Conservation (phyloP, 352 stramenopile genomes). For the Globisporangium nunn region DNA sequence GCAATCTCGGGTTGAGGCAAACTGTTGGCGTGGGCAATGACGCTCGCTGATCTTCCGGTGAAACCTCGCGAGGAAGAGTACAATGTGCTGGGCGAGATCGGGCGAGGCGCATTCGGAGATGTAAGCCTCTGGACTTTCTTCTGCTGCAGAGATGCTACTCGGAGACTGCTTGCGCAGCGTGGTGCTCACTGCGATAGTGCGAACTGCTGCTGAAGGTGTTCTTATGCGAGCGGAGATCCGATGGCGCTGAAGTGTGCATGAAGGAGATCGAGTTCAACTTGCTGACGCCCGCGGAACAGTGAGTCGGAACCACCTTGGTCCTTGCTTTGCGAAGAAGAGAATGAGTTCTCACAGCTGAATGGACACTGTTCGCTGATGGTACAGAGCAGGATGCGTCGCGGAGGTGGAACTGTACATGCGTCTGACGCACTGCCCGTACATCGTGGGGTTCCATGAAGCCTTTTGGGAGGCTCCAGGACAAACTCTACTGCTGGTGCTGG, state of each 20-base stretch:
- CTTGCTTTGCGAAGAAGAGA: background rate
- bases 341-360: background rate
- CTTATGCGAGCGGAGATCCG: slow-evolving; percentile 23
- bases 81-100: slow-evolving; percentile 29
- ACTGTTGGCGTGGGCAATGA: background rate
- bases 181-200: background rate
- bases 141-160: background rate
- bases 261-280: slow-evolving; percentile 57
- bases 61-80: slow-evolving; percentile 16
- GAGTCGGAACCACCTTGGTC: background rate
- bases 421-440: slow-evolving; percentile 42
- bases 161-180: no score
- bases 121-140: slow-evolving; percentile 18
- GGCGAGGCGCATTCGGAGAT: slow-evolving; percentile 43
- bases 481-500: slow-evolving; percentile 48
- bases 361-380: background rate
- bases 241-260: slow-evolving; percentile 29
- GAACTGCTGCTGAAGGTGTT: slow-evolving; percentile 26
- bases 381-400: slow-evolving; percentile 30
- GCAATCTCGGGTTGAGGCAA: no score
- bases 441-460: slow-evolving; percentile 48
- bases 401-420: slow-evolving; percentile 39
- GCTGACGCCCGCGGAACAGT: slow-evolving; percentile 33
- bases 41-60: background rate
- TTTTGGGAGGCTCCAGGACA: slow-evolving; percentile 32